Base-by-base conservation (phyloP, 306 rosid genomes). In the Rosa rugosa region DNA sequence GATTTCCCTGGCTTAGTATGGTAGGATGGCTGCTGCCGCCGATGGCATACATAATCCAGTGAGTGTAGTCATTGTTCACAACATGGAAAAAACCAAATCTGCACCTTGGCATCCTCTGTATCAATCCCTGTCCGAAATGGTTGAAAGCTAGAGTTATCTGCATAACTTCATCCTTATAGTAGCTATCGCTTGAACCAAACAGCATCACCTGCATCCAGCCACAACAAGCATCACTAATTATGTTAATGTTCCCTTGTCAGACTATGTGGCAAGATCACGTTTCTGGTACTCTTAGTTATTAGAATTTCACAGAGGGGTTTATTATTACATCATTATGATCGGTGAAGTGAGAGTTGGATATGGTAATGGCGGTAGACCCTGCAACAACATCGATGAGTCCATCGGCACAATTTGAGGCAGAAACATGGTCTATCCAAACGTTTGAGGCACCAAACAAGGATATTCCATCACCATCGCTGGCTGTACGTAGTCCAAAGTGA, bases 51-150 rank as follows among this genome's bases (percentile, higher is more conserved):
- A 84, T 90, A 90, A 6, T 34, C 69, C 23, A 64, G 45, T 90
- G 91, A 67, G 90, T 90, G 78, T 85, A 88, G 83, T 85, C 89
- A 71, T 90, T 84, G 84, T 86, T 88, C 65, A 88, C 89, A 25
- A 87, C 63, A 72, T 86, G 94, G 50, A 83, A 54, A 45, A 84
- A 90, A 13, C 94, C 93, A 80, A 71, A 87, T 79, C 91, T 82
- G 69, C 83, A 70, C 77, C 94, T 82, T 36, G 94, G 94, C 90
- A 90, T 90, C 53, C 94, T 86, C 72, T 87, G 91, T 75, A 87
- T 83, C 80, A 90, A 79, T 38, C 89, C 87, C 53, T 84, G 42
- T 45, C 90, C 94, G 68, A 90, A 90, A 77, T 86, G 44, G 44
- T 64, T 64, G 44, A 64, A 64, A 34, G 90, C 91, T 6, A 90